Evolutionary conservation across 2,329 filamentous ascomycete genomes (phyloP), one percentile per base, ranked within the genome.

Genomic region (Ophiobolus disseminans): DNA sequence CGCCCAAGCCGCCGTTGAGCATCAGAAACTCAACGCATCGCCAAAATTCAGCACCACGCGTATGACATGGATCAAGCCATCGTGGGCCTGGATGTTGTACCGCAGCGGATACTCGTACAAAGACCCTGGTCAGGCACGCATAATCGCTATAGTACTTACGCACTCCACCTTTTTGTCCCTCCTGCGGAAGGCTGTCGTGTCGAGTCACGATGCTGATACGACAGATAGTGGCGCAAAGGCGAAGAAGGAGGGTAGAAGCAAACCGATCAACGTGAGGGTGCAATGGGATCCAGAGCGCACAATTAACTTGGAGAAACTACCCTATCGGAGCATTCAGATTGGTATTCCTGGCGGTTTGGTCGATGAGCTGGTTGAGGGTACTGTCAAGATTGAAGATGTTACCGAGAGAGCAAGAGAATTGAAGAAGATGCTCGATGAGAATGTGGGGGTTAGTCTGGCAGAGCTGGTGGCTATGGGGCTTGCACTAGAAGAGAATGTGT

Each of bases 21-120:
- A 70, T 2, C 82, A 86, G 58, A 78, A 72, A 7, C 78, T 87
- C 31, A 69, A 78, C 38, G 79, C 81, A 0, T 82, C 80, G 1
- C 73, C 80, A 2, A 69, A 75, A 5, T 86, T 86, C 70, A 74
- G 69, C 11, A 72, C 73, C n/a, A 68, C 68, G 1, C 78, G 84
- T 41, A 86, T 85, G 83, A 86, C 84, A 3, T 86, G 84, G 84
- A 80, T 86, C 56, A 86, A 86, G 60, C 83, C 83, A 0, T 82
- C 78, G 49, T 87, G 83, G 78, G 73, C 75, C 37, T 87, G 84
- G 84, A 84, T 86, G 79, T 80, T 85, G 69, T 86, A 87, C 63
- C 82, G 84, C 38, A 76, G 77, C 16, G 84, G 83, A 13, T 87
- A 85, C 71, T 81, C 80, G 0, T 78, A 75, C 65, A 86, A 86